Base-by-base conservation (phyloP, 2,329 filamentous ascomycete species). In the Curvularia sp. region DNA sequence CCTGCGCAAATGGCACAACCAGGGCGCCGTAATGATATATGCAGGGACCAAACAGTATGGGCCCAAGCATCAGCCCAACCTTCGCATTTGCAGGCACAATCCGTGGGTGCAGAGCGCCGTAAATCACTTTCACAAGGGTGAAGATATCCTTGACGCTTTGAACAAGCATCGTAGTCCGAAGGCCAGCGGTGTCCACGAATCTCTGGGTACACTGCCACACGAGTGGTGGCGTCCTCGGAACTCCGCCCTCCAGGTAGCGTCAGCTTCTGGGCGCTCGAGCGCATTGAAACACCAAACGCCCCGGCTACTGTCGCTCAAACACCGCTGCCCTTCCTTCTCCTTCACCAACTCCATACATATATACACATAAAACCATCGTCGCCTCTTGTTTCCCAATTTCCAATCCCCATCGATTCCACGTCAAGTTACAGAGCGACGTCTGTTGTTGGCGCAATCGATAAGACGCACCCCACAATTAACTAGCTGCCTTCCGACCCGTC, bases 231-330 rank as follows among this genome's bases (percentile, higher is more conserved):
- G 46, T 60, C 61, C 56, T 63, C 60, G 22, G 58, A 49, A 53
- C 54, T 47, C 58, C 56, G 54, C 57, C 38, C 53, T 60, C 51
- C 55, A 60, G 59, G 64, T 60, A 69, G 66, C 62, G 63, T 60
- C 55, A 59, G 59, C 61, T 62, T 64, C 60, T 69, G 60, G 63
- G 62, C 63, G 46, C 51, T 62, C 57, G 53, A 28, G 6, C 38
- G 28, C 44, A 49, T 66, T 67, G 67, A 71, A 71, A 69, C 66
- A 60, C 59, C 49, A 55, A 56, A 58, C 52, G 68, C 63, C 57
- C 57, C 66, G 61, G 57, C 39, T 47, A 56, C 51, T 22, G 63
- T 55, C 53, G 47, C 57, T 63, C 63, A 69, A 70, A 69, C 66
- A 60, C 54, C 30, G 50, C 55, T 53, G 52, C 55, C 50, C 53